Conservation (phyloP, 768 basidiomycete species). For the Collybiopsis confluens region DNA sequence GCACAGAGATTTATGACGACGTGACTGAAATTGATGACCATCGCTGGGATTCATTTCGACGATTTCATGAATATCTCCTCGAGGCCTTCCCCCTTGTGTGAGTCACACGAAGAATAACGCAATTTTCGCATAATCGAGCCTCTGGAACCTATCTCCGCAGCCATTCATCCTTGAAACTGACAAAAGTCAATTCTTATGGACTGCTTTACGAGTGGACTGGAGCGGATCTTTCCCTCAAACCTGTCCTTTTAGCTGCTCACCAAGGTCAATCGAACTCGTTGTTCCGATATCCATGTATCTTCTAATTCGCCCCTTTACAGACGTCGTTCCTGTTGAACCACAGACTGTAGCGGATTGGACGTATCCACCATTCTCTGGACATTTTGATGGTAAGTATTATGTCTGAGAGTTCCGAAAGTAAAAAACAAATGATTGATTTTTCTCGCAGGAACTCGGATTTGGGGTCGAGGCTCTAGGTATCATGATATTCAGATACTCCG, state of each 20-base stretch:
- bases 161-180: conserved; percentile 5
- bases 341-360: conserved; percentile 41
- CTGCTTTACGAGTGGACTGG: conserved; percentile 57
- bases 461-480: conserved; percentile 41
- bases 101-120: conserved; percentile 14
- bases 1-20: conserved; percentile 26
- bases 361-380: conserved; percentile 46
- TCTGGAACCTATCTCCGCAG: neutral
- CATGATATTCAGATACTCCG: no score
- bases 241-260: conserved; percentile 47
- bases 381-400: conserved; percentile 39
- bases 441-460: conserved; percentile 38
- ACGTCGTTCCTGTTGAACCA: conserved; percentile 52
- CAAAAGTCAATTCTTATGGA: conserved; percentile 52
- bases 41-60: conserved; percentile 14
- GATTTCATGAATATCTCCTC: conserved; percentile 12
- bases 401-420: no score
- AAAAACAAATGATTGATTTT: no score
- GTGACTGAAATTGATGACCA: conserved; percentile 22
- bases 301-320: conserved; percentile 19
- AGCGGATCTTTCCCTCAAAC: conserved; percentile 42
- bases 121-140: neutral
- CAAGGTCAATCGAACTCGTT: conserved; percentile 30
- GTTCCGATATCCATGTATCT: neutral
- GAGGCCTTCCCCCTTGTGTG: conserved; percentile 10